Evolutionary conservation across 192 early-diverging fungal genomes (phyloP), one percentile per base, ranked within the genome.

Genomic region (Mycoemilia scoparia): DNA sequence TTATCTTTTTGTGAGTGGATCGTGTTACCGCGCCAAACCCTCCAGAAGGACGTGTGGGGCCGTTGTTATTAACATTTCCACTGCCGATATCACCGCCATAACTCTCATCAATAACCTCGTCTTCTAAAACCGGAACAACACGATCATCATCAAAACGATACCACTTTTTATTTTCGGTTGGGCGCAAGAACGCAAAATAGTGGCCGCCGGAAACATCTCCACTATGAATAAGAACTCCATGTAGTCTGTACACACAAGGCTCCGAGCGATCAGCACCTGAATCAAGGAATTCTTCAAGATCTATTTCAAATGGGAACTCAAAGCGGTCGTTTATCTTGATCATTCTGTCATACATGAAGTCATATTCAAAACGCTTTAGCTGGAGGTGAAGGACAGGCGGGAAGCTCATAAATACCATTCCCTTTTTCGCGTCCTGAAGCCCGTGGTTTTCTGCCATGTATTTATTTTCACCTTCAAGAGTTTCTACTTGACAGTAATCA

Each of bases 321-420:
- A 89, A 74, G n/a, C 90, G 75, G 53, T 92, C 90, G 62, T 95
- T 95, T 57, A 88, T 91, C 67, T 96, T 96, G 41, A 95, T 79
- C 75, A 86, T 84, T 4, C 59, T 60, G 46, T 91, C 89, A 21
- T 70, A 61, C 58, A 76, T 69, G 39, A 91, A 76, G 48, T 99
- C 91, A 56, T 93, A 99, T 55, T 99, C 95, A 46, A 95, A 99
- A 11, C 91, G 72, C 58, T 95, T 96, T 45, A 99, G 61, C 48
- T 95, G 95, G 34, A 99, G 54, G 46, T 95, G 88, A 24, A 99
- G 54, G 12, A 99, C 86, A 5, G 85, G 88, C 24, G 95, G 95
- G 37, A 95, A 82, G 15, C 60, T 60, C 47, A 79, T 73, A 44
- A 99, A 99, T 5, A 87, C 84, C 21, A 96, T 88, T 17, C 95